Base-by-base conservation (phyloP, 129 eudicot genomes). In the Helichrysum umbraculigerum region DNA sequence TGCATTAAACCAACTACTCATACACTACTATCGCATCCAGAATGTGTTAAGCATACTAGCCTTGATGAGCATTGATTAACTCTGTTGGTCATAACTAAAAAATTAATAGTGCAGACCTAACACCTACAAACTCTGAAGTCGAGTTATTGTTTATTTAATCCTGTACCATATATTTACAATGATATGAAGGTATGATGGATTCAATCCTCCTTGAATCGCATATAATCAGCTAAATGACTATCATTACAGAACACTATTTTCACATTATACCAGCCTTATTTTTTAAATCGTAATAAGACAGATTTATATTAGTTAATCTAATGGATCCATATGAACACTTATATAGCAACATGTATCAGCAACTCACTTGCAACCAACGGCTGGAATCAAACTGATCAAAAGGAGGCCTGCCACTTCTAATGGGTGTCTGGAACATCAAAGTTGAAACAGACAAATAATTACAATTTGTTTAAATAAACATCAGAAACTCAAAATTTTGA, bases 341-440 rank as follows among this genome's bases (percentile, higher is more conserved):
- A 62, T 32, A 10, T 14, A 70, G 61, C 9, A 35, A 41, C n/a
- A 19, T 37, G 56, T 35, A 68, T 76, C 51, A 37, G 42, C 37
- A 76, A 73, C 86, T 80, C 79, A 93, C 98, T 75, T 90, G 96
- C 86, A 93, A 71, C 98, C 98, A 93, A 75, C 96, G 98, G 76
- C 81, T 78, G 58, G 92, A 85, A 57, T 93, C 98, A 75, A 85
- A 72, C 70, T 90, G 92, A 85, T 93, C 98, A 82, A 78, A 90
- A 81, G 94, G 89, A 82, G 96, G 96, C 75, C 90, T 90, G 71
- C 91, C 98, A 76, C 92, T 83, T 81, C 97, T 88, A 79, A 68
- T 93, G 42, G 95, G 95, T 7, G 91, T 81, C 98, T 93, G 85
- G 33, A 69, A 58, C 72, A 75, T 22, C 61, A 73, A 76, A 25